Evolutionary conservation across 2,329 filamentous ascomycete genomes (phyloP).

Genomic region (Annulohypoxylon truncatum): DNA sequence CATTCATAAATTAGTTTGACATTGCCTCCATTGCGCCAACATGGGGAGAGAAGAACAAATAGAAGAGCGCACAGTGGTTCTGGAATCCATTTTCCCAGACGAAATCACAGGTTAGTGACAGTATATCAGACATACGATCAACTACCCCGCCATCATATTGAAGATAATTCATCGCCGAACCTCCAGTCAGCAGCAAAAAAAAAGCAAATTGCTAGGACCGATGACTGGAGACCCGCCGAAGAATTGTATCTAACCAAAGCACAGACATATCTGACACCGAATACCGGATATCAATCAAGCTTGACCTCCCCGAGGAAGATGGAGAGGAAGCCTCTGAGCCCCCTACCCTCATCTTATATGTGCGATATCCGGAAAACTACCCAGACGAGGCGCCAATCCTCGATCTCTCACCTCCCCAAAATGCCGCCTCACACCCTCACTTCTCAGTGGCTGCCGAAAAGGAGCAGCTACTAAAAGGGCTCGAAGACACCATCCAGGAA

Average conservation of each 20-base stretch:
- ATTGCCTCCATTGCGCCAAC: constrained; percentile 36
- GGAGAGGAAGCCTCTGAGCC: constrained; percentile 72
- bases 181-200: not conserved
- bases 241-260: not conserved
- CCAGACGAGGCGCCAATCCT: constrained; percentile 87
- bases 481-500: constrained; percentile 84
- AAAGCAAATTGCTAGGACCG: not conserved
- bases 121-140: not conserved
- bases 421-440: constrained; percentile 74
- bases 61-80: constrained; percentile 91
- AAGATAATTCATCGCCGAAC: not conserved
- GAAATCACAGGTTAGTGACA: constrained; percentile 82
- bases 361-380: constrained; percentile 90
- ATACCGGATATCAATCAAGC: constrained; percentile 85
- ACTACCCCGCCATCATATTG: constrained; percentile 36
- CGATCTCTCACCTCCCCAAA: constrained; percentile 79
- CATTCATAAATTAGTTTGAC: not conserved
- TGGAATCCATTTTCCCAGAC: constrained; percentile 97
- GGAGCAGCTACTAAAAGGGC: constrained; percentile 73
- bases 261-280: constrained; percentile 89
- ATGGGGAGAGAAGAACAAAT: constrained; percentile 88
- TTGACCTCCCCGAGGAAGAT: constrained; percentile 79
- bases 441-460: constrained; percentile 88
- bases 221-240: not conserved
- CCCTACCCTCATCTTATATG: constrained; percentile 81